A percentile compares a stretch with the other conserved stretches of the same genome.
Conservation (phyloP, 176 grass and related monocot genomes). For the Oryza punctata region DNA sequence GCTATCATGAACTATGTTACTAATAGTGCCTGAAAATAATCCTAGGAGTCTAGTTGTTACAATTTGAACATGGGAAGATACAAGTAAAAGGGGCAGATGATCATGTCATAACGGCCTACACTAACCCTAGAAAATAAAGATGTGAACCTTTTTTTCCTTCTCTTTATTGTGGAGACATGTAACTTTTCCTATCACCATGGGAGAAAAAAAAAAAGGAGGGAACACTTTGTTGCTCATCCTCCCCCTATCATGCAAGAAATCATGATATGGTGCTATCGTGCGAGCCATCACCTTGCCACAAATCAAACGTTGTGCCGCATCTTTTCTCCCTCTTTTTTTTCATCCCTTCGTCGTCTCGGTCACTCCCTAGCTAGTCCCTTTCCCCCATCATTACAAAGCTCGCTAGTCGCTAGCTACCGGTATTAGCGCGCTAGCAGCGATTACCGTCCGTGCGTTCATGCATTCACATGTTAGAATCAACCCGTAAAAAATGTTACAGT, state of each 20-base stretch:
- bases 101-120: background rate
- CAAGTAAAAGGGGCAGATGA: background rate
- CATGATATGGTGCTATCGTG: constrained; percentile 34
- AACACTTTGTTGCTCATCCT: constrained; percentile 41
- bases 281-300: constrained; percentile 23
- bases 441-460: background rate
- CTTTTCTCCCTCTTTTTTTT: background rate
- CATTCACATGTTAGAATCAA: background rate
- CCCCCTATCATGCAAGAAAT: constrained; percentile 37
- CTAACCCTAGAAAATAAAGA: background rate
- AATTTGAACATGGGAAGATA: background rate
- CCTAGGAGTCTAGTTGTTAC: background rate
- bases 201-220: constrained; percentile 30
- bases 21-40: background rate
- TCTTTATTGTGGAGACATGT: constrained; percentile 28
- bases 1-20: background rate
- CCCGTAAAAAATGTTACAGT: too few species aligned
- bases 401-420: too few species aligned
- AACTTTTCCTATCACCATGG: constrained; percentile 19
- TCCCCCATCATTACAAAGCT: background rate
- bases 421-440: background rate
- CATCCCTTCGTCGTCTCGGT: background rate
- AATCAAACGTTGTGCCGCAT: constrained; percentile 22
- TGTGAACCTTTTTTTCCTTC: background rate
- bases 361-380: background rate